phyloP scores from a whole-genome alignment of 441 rosid species.

The Brassica balearica region DNA sequence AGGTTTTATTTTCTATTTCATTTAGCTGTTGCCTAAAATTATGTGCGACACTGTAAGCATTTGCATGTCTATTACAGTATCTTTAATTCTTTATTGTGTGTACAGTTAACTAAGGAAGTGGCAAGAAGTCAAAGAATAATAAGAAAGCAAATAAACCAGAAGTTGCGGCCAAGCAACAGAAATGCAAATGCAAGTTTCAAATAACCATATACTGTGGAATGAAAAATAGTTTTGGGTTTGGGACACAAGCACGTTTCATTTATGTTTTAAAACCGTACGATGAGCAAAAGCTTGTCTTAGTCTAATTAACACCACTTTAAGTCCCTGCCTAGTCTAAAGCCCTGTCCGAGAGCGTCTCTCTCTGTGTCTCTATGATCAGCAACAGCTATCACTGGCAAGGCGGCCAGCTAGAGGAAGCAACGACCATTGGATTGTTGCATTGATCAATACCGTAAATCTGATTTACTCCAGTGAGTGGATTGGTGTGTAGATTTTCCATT shows the following conservation, averaged over 20 bases:
- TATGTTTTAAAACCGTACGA: background rate
- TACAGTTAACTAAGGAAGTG: too few species aligned
- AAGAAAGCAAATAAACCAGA: too few species aligned
- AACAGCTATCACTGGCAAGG: constrained; percentile 25
- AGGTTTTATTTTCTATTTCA: too few species aligned
- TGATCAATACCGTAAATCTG: constrained; percentile 29
- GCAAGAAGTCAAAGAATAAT: too few species aligned
- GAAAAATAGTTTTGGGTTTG: too few species aligned
- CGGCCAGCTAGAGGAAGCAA: constrained; percentile 36
- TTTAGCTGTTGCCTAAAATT: too few species aligned
- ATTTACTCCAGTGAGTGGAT: constrained; percentile 19
- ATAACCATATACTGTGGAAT: too few species aligned
- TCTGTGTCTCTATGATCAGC: constrained; percentile 2
- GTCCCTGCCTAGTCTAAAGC: constrained; percentile 10
- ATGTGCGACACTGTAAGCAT: too few species aligned
- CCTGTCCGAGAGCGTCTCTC: background rate
- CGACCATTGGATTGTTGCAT: constrained; percentile 29
- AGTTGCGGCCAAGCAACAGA: too few species aligned
- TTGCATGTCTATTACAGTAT: too few species aligned
- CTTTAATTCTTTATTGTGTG: too few species aligned
- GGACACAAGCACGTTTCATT: background rate
- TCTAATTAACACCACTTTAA: constrained; percentile 16
- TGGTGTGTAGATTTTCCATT: constrained; percentile 2
- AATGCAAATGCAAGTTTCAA: too few species aligned
- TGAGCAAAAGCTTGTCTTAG: constrained; percentile 16